A percentile compares a stretch with the other conserved stretches of the same genome.
These are phyloP conservation scores for Suillus ampliporus DNA, from an alignment of 768 basidiomycete genomes.

Conservation along the genomic window DNA sequence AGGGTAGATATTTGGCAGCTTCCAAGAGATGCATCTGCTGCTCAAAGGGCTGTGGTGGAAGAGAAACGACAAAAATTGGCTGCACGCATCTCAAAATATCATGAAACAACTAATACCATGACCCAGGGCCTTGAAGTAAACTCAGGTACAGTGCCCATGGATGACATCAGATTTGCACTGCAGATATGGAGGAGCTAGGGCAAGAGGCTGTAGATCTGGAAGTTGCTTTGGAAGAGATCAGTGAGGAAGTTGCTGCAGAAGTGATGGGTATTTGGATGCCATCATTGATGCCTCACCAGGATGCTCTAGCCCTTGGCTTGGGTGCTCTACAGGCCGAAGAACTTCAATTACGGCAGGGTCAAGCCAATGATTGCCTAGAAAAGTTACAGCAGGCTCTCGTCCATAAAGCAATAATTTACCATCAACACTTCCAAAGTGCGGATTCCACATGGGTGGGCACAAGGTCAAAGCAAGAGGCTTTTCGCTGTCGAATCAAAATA, in stretches of 20 bases:
- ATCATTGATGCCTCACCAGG: background rate
- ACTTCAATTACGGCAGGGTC: slow-evolving; percentile 10
- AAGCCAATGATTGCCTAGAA: slow-evolving; percentile 13
- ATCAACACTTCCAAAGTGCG: slow-evolving; percentile 5
- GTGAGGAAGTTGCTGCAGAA: slow-evolving; percentile 5
- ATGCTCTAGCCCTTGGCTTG: slow-evolving; percentile 3
- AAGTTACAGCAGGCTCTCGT: slow-evolving; percentile 3
- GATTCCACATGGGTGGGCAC: slow-evolving; percentile 9
- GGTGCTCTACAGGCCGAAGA: slow-evolving; percentile 7
- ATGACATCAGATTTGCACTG: slow-evolving; percentile 1
- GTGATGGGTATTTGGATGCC: slow-evolving; percentile 14
- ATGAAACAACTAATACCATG: slow-evolving; percentile 2
- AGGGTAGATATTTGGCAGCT: slow-evolving; percentile 5
- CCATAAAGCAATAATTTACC: slow-evolving; percentile 12
- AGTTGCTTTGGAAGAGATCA: background rate
- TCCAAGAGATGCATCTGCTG: slow-evolving; percentile 3
- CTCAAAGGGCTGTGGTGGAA: slow-evolving; percentile 2
- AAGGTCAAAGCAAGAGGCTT: slow-evolving; percentile 6
- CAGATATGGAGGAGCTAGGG: background rate
- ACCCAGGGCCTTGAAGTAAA: background rate
- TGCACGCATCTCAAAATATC: background rate
- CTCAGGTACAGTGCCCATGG: background rate
- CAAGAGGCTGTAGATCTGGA: slow-evolving; percentile 1
- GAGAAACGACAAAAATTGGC: background rate
- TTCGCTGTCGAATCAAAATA: background rate